Evolutionary conservation across 352 stramenopile genomes (phyloP).

Genomic region (Phytophthora meadii): DNA sequence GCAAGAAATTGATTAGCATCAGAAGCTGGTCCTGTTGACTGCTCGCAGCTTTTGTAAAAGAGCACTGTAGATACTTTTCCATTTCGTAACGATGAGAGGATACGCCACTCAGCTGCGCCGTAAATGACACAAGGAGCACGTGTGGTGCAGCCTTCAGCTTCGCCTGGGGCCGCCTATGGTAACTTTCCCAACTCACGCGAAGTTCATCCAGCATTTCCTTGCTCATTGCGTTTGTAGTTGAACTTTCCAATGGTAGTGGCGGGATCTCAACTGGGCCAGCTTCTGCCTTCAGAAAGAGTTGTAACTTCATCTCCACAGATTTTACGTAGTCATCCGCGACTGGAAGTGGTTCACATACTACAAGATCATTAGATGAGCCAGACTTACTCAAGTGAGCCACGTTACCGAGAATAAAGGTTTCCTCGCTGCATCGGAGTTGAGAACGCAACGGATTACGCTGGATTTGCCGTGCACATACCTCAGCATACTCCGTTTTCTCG

Average conservation of each 20-base stretch:
- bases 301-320: slow-evolving; percentile 22
- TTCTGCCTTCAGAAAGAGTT: not conserved
- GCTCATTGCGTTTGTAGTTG: slow-evolving; percentile 36
- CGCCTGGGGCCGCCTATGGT: slow-evolving; percentile 30
- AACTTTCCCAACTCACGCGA: slow-evolving; percentile 46
- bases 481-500: slow-evolving; percentile 24
- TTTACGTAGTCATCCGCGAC: slow-evolving; percentile 29
- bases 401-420: slow-evolving; percentile 15
- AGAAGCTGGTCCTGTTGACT: slow-evolving; percentile 29
- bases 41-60: slow-evolving; percentile 5
- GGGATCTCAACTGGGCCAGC: not conserved
- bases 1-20: slow-evolving; percentile 27
- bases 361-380: not conserved
- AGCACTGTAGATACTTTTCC: slow-evolving; percentile 25
- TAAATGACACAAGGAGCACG: slow-evolving; percentile 14
- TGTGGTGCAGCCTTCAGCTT: slow-evolving; percentile 7
- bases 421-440: slow-evolving; percentile 26
- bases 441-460: slow-evolving; percentile 33
- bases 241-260: slow-evolving; percentile 30
- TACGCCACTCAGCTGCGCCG: slow-evolving; percentile 28
- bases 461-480: slow-evolving; percentile 17
- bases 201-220: slow-evolving; percentile 49
- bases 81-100: slow-evolving; percentile 13
- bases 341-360: slow-evolving; percentile 13
- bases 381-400: not conserved